Base-by-base conservation (phyloP, 495 filamentous ascomycete genomes). In the Cenococcum geophilum region DNA sequence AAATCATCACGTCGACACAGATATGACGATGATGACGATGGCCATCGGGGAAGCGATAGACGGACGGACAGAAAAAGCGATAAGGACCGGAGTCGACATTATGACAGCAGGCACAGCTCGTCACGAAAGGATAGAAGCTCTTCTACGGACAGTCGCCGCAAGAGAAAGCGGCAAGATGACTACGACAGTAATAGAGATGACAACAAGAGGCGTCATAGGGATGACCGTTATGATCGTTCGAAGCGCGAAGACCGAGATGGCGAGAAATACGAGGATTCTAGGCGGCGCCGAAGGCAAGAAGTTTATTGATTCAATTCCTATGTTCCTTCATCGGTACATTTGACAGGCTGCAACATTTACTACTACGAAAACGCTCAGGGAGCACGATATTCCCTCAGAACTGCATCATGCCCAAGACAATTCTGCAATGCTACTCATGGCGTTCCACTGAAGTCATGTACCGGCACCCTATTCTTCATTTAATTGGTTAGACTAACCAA, bases 21-120 rank as follows among this genome's bases (percentile, higher is more conserved):
- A 35, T 32, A 56, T 48, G 60, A 65, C 27, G 78, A 73, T 53
- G 77, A 79, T 18, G 74, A 78, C 52, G 70, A 69, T 53, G 42
- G 55, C 12, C 59, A 57, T 48, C 69, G 71, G 55, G 40, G 73
- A 76, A 47, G 47, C 48, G 21, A 54, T 16, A 23, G 23, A 42
- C 27, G 48, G 37, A 60, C 50, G 22, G 60, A 63, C 58, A 65
- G 68, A 53, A 68, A 73, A 36, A 68, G 70, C 51, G 73, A 77
- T 25, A 21, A 43, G n/a, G 40, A 57, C 42, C 16, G 32, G 42
- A 57, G 61, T 61, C 63, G 66, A 49, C 66, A 71, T 35, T 58
- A 68, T 48, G 58, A 70, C 40, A 55, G 70, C 53, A 43, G 59
- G 14, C 58, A 71, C 50, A 47, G 54, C 32, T 72, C 65, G 11